Percentiles rank a stretch among this genome's conserved stretches.
Conservation (phyloP, 331 rosid genomes). For the Quercus tomentella region DNA sequence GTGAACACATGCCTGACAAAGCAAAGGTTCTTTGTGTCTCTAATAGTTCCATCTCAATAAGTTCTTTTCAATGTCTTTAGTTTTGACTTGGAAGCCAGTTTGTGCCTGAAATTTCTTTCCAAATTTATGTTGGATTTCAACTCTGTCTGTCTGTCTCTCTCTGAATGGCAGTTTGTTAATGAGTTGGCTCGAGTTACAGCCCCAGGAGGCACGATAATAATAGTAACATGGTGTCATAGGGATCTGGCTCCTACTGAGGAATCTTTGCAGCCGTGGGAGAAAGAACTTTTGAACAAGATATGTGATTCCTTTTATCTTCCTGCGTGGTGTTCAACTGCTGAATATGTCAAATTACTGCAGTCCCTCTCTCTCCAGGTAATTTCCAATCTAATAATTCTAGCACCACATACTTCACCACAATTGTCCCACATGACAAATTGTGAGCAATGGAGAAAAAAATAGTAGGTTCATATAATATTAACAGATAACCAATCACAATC, state of each 20-base stretch:
- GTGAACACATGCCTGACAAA: constrained; percentile 97
- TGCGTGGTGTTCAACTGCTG: constrained; percentile 87
- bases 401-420: too few species aligned
- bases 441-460: too few species aligned
- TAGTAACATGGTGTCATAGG: constrained; percentile 97
- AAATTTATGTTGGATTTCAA: neutral
- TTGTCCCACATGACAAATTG: too few species aligned
- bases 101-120: neutral
- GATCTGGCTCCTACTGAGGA: constrained; percentile 66
- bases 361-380: constrained; percentile 60
- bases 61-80: neutral
- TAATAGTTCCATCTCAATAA: neutral
- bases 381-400: neutral
- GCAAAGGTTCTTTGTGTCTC: constrained; percentile 43
- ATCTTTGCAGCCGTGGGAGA: constrained; percentile 64
- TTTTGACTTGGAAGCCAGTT: neutral
- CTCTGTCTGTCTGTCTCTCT: neutral
- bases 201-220: constrained; percentile 76
- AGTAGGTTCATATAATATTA: too few species aligned
- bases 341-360: constrained; percentile 60
- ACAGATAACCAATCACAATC: too few species aligned
- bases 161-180: constrained; percentile 55
- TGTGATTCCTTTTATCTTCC: constrained; percentile 79
- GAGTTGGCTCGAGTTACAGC: constrained; percentile 93
- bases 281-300: constrained; percentile 61